Base-by-base conservation (phyloP, 352 stramenopile genomes). In the Phytopythium sindhum region DNA sequence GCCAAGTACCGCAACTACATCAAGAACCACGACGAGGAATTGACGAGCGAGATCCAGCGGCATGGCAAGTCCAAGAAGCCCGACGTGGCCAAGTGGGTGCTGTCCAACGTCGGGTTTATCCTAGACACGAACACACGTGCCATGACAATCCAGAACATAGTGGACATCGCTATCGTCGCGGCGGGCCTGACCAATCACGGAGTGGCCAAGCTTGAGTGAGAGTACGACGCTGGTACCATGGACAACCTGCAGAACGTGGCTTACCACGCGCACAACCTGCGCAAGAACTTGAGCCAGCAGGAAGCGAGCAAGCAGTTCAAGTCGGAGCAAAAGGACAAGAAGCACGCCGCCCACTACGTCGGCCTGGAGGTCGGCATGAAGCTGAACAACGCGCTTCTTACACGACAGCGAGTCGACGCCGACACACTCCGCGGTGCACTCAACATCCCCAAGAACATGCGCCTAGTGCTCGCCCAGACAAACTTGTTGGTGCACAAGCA, bases 401-500 rank as follows among this genome's bases (percentile, higher is more conserved):
- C 73, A 77, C 11, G 63, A 68, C 10, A 70, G 74, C 55, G 73
- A 68, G 45, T 52, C 8, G 45, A 31, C 45, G n/a, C 0, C 6
- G 26, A 78, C 14, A 70, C 74, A 41, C 35, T 81, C 51, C 68
- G 71, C 19, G 60, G 66, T 24, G 78, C 76, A 41, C 68, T 81
- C 35, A 81, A 81, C 35, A 61, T 71, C 37, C 63, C 63, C 35
- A 74, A 61, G 33, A 81, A 81, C 45, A 60, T 81, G 26, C 70
- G 70, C 11, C 68, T 78, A 48, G 67, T 77, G 39, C 54, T 71
- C 56, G 69, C 73, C 14, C 61, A 64, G 19, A 78, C 68, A 28
- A 81, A 81, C 61, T 64, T 76, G 57, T 47, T 65, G n/a, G 57
- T 81, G 48, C 73, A 81, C 65, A 81, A 81, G 45, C 73, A 77